Base-by-base conservation (phyloP, 768 basidiomycete genomes). In the Auriscalpium orientale region DNA sequence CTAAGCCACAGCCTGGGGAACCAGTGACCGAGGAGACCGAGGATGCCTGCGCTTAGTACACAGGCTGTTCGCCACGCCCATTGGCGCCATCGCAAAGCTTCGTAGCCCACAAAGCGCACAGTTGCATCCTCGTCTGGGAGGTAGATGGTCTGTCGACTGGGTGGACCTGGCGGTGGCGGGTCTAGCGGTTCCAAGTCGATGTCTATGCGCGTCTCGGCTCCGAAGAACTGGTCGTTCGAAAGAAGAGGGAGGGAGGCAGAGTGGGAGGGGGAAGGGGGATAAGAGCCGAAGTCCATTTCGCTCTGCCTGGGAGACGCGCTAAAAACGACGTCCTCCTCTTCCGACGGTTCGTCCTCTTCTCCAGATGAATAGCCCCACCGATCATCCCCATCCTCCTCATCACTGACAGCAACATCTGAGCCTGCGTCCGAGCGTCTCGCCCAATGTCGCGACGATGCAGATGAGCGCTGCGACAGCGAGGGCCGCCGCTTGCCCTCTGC, bases 341-440 rank as follows among this genome's bases (percentile, higher is more conserved):
- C 72, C 12, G 79, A 76, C 20, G 74, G 76, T 21, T 82, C 81
- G 63, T 87, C 79, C 56, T 80, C 89, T 65, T 94, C 91, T 21
- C 82, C 89, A 3, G 91, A 92, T n/a, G 87, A 84, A 70, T 93
- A 94, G 4, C 91, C 91, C 91, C 91, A 94, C n/a, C 89, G 79
- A 60, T 91, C 89, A 46, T 84, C 81, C 56, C 73, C 69, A 3
- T 68, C 77, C 12, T 49, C 43, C 40, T 82, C 82, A 28, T 80
- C 79, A 11, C 72, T 74, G 33, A 73, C 80, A 5, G 81, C 59
- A 20, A 76, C 83, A 66, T 87, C 84, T 7, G 85, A 85, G 21
- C 75, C 80, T 34, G 71, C 76, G 18, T 80, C 79, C 13, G 84
- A 85, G 50, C 72, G 76, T 51, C 80, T 62, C 75, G 79, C 57